These are phyloP conservation scores for Ordospora pajunii DNA, from an alignment of 371 early-diverging fungal species.

Conservation along the genomic window DNA sequence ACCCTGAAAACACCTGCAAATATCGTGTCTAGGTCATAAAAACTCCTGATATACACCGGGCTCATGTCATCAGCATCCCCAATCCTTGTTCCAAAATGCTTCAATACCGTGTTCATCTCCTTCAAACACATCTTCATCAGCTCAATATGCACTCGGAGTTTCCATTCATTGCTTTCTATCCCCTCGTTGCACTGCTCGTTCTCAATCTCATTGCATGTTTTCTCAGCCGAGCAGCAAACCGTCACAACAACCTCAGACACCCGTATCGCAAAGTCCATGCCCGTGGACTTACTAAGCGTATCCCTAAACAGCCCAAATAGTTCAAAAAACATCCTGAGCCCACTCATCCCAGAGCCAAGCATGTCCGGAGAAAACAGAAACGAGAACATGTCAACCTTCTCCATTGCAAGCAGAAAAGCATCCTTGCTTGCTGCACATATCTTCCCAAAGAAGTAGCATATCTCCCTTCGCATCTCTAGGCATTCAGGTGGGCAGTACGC, in stretches of 20 bases:
- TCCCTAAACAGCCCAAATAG: not conserved
- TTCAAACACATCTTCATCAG: not conserved
- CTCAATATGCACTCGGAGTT: not conserved
- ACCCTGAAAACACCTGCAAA: not conserved
- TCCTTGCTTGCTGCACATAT: conserved; percentile 6
- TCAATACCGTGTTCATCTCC: not conserved
- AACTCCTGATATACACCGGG: not conserved
- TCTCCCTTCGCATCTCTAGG: not conserved
- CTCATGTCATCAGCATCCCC: not conserved
- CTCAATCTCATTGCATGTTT: not conserved
- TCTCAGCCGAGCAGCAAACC: not conserved
- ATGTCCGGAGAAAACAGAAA: conserved; percentile 25
- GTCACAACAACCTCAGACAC: not conserved
- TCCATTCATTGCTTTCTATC: not conserved
- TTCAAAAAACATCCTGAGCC: not conserved
- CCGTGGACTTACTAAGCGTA: not conserved
- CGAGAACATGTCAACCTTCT: conserved; percentile 14
- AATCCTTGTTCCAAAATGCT: not conserved
- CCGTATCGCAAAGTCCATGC: not conserved
- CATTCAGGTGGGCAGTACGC: conserved; percentile 21
- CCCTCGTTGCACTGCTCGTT: too few species aligned
- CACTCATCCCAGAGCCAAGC: not conserved
- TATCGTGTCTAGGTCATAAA: not conserved
- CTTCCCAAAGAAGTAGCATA: not conserved
- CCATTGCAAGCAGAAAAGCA: not conserved